Conservation (phyloP, 2,329 filamentous ascomycete species). For the Paraconiothyrium brasiliense region DNA sequence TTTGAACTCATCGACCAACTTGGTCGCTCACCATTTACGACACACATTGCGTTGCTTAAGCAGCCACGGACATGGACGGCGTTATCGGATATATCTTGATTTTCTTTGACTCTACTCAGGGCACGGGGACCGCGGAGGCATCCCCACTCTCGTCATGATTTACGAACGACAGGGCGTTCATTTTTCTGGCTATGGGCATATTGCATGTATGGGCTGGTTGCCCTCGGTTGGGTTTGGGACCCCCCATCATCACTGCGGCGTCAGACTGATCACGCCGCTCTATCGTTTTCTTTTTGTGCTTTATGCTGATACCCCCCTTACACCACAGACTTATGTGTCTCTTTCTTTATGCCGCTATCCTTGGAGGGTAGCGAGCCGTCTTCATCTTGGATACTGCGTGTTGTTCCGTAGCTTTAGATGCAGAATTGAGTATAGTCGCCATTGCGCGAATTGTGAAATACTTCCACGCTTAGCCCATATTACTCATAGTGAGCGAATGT, state of each 20-base stretch:
- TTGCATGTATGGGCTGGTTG: conserved; percentile 32
- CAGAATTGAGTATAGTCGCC: conserved; percentile 15
- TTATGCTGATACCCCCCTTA: conserved; percentile 40
- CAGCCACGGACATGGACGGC: conserved; percentile 29
- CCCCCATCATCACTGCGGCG: conserved; percentile 21
- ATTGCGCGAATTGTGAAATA: conserved; percentile 9
- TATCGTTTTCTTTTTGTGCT: conserved; percentile 32
- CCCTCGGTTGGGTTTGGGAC: conserved; percentile 8
- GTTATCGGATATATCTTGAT: conserved; percentile 26
- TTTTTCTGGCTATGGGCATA: conserved; percentile 21
- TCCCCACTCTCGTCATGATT: conserved; percentile 32
- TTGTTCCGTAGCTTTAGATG: conserved; percentile 24
- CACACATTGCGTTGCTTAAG: conserved; percentile 37
- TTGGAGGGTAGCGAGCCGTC: not conserved
- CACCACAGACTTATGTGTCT: conserved; percentile 29
- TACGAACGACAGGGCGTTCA: conserved; percentile 41
- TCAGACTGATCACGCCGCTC: conserved; percentile 16
- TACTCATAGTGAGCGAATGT: not conserved
- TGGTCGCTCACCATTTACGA: not conserved
- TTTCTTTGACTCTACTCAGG: conserved; percentile 29
- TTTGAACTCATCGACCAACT: conserved; percentile 1
- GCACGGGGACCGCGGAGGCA: conserved; percentile 26
- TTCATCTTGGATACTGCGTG: conserved; percentile 19
- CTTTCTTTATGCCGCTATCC: conserved; percentile 19
- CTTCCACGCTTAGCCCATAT: not conserved